phyloP scores from a whole-genome alignment of 2,329 filamentous ascomycete species.

The Leptographium radiaticola region DNA sequence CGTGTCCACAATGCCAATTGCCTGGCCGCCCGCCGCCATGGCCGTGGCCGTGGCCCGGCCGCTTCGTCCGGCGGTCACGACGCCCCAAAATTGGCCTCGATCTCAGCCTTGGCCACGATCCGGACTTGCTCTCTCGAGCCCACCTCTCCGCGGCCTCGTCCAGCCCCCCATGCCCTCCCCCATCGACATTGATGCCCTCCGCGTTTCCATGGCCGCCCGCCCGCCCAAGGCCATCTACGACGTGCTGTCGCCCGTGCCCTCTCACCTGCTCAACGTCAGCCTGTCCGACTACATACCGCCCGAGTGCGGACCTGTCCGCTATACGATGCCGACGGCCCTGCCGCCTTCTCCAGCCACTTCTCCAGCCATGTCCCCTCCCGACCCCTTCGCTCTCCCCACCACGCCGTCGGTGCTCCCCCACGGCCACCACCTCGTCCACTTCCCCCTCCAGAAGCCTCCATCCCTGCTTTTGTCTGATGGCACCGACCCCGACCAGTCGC shows the following conservation, averaged over 20 bases:
- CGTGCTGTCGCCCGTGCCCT: slow-evolving; percentile 42
- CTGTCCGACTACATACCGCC: slow-evolving; percentile 25
- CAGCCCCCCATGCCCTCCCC: not conserved
- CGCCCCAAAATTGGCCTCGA: not conserved
- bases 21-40: not conserved
- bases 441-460: slow-evolving; percentile 55
- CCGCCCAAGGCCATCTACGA: slow-evolving; percentile 26
- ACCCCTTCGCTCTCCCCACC: not conserved
- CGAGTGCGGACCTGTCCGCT: slow-evolving; percentile 18
- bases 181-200: slow-evolving; percentile 7
- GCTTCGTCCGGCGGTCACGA: not conserved
- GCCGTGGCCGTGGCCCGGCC: not conserved
- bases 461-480: slow-evolving; percentile 63
- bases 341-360: not conserved
- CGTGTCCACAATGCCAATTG: too few species aligned
- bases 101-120: not conserved
- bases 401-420: slow-evolving; percentile 32
- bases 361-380: not conserved
- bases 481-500: slow-evolving; percentile 67
- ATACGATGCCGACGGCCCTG: not conserved
- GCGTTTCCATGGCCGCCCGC: slow-evolving; percentile 7
- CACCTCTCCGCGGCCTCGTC: not conserved
- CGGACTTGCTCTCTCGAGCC: not conserved
- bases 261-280: slow-evolving; percentile 51
- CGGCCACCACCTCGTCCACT: slow-evolving; percentile 78